Conservation (phyloP, 768 basidiomycete species). For the Leccinellum rugosiceps region DNA sequence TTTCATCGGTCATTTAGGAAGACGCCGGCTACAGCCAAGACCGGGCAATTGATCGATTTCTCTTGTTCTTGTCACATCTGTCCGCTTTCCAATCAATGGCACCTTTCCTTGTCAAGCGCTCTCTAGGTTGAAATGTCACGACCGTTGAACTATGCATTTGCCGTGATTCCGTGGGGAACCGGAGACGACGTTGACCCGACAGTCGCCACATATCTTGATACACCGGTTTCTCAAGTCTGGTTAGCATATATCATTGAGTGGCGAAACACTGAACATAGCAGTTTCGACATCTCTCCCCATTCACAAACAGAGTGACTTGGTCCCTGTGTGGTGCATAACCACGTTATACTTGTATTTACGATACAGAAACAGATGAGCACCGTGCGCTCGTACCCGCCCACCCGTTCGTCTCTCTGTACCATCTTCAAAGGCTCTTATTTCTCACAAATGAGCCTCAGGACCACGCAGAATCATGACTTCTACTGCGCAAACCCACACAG, state of each 20-base stretch:
- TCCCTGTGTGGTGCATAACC: constrained; percentile 1
- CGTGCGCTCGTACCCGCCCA: constrained; percentile 3
- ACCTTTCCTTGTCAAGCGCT: not conserved
- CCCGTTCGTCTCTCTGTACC: constrained; percentile 3
- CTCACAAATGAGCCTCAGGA: constrained; percentile 7
- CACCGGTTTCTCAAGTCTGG: constrained; percentile 3
- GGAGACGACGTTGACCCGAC: not conserved
- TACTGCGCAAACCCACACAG: constrained; percentile 13
- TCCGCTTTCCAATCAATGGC: not conserved
- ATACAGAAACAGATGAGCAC: constrained; percentile 4
- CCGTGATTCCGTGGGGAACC: not conserved
- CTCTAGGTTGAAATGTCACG: not conserved
- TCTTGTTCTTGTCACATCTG: not conserved
- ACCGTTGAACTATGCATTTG: not conserved
- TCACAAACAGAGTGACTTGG: constrained; percentile 3
- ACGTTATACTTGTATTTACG: not conserved
- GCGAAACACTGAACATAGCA: not conserved
- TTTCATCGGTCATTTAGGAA: not conserved
- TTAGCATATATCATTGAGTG: not conserved
- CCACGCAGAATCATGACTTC: constrained; percentile 12
- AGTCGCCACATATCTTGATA: constrained; percentile 4
- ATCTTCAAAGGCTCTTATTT: not conserved
- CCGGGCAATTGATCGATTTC: not conserved
- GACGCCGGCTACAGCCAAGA: not conserved
- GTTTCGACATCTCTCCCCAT: not conserved